Evolutionary conservation across 169 alveolate genomes (phyloP), one percentile per base, ranked within the genome.

Genomic region (Cryptosporidium meleagridis): DNA sequence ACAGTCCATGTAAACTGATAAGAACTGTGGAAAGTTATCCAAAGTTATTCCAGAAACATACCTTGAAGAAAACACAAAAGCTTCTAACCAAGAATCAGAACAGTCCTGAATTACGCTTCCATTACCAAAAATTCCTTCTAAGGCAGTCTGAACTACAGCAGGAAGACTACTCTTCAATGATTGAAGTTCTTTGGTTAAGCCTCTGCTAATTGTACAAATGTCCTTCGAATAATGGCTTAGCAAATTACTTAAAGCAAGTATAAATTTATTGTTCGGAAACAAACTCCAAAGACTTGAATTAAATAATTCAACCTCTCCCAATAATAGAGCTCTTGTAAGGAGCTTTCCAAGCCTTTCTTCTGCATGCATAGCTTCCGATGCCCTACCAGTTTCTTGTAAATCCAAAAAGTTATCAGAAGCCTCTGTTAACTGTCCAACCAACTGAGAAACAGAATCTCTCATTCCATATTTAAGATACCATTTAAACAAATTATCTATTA

Each of bases 81-180:
- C 89, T 23, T 80, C 89, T n/a, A 80, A 37, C 89, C 89, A 80
- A 16, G 89, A 80, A 26, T 80, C 65, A 2, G 89, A 59, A 26
- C 73, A 41, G 21, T 35, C 45, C 14, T 80, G 89, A 48, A 80
- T 80, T 31, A 80, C 53, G 62, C 53, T 16, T 5, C 89, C 89
- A 80, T 80, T 65, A 9, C 89, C 89, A 37, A 65, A 29, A 23
- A 80, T 0, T 7, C 59, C 89, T 6, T 80, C 89, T 29, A 80
- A 14, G 2, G 80, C 44, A 12, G 51, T 35, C 23, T 65, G 89
- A 62, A 80, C 89, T 7, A 80, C 51, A 6, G 52, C 21, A 10
- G 89, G 89, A 23, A 80, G 75, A 18, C 52, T 59, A 18, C 26
- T 48, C 52, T 80, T 80, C 41, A 80, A 44, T 5, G 18, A 23